phyloP scores from a whole-genome alignment of 345 rosid genomes.

The Salix suchowensis region DNA sequence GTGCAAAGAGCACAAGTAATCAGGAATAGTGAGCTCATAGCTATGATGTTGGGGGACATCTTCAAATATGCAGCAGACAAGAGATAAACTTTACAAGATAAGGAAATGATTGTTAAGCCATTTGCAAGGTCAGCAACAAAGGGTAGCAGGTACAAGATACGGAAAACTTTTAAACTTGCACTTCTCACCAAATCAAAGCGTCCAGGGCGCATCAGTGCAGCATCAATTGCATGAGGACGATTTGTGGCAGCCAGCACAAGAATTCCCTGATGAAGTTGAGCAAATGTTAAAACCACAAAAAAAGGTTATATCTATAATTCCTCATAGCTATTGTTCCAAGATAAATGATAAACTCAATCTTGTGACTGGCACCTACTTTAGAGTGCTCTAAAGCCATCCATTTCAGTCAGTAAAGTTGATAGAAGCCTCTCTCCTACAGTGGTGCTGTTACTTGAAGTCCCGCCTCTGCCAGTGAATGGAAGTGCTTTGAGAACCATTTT shows the following conservation, averaged over 20 bases:
- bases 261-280: constrained; percentile 52
- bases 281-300: neutral
- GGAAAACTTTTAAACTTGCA: neutral
- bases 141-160: too few relatives aligned
- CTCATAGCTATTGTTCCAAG: neutral
- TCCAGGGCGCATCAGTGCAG: constrained; percentile 95
- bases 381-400: constrained; percentile 96
- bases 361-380: constrained; percentile 41
- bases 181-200: constrained; percentile 75
- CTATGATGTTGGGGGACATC: neutral
- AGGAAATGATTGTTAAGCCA: neutral
- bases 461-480: constrained; percentile 47
- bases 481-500: neutral
- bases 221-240: constrained; percentile 86
- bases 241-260: constrained; percentile 92
- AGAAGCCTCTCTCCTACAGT: constrained; percentile 91
- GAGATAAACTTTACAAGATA: neutral
- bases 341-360: neutral
- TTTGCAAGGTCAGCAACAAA: neutral
- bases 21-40: neutral
- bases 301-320: neutral
- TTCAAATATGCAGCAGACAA: neutral
- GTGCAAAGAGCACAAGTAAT: neutral
- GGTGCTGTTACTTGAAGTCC: constrained; percentile 54
- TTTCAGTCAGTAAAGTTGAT: constrained; percentile 86